A percentile compares a stretch with the other conserved stretches of the same genome.
phyloP scores from a whole-genome alignment of 2,329 filamentous ascomycete genomes.

The Coleophoma cylindrospora region DNA sequence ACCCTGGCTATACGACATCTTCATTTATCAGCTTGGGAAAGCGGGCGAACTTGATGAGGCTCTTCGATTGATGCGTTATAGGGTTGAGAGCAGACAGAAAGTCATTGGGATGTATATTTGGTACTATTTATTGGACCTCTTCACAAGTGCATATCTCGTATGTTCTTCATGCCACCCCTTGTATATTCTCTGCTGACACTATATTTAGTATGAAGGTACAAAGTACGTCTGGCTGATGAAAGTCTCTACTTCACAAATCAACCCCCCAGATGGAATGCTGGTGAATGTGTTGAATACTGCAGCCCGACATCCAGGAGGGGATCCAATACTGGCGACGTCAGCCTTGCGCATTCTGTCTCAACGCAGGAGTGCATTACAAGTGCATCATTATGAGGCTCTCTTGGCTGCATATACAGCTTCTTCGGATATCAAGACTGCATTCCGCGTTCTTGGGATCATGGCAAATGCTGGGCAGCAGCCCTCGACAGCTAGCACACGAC shows the following conservation, averaged over 20 bases:
- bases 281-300: conserved; percentile 68
- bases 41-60: conserved; percentile 74
- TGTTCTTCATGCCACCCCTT: conserved; percentile 22
- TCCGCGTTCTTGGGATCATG: conserved; percentile 73
- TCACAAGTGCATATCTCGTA: conserved; percentile 59
- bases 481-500: conserved; percentile 54
- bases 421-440: conserved; percentile 58
- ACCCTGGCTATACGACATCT: conserved; percentile 73
- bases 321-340: conserved; percentile 63
- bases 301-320: conserved; percentile 50
- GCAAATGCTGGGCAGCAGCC: conserved; percentile 53
- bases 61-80: conserved; percentile 58
- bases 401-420: conserved; percentile 62
- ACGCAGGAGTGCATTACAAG: conserved; percentile 50
- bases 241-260: conserved; percentile 54
- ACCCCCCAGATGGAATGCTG: conserved; percentile 60
- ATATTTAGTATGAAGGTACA: conserved; percentile 53
- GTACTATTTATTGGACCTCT: conserved; percentile 70
- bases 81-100: conserved; percentile 36
- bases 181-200: not conserved
- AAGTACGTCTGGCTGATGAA: conserved; percentile 66
- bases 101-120: conserved; percentile 54
- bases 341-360: conserved; percentile 62
- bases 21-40: conserved; percentile 68
- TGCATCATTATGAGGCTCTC: conserved; percentile 76